Evolutionary conservation across 1,284 basidiomycete species (phyloP).

Genomic region (Sporisorium scitamineum): DNA sequence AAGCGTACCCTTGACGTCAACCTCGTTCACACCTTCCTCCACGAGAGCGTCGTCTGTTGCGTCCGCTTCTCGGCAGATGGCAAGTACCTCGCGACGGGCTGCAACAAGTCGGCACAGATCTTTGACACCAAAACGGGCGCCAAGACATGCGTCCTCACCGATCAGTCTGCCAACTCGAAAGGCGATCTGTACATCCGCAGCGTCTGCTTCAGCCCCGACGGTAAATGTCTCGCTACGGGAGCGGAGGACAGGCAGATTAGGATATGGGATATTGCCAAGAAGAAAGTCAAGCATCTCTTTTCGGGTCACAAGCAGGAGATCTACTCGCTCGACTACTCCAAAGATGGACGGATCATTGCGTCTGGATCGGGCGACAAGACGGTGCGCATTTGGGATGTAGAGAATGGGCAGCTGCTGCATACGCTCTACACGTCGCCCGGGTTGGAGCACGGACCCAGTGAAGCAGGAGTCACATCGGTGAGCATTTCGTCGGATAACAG

Average conservation of each 20-base stretch:
- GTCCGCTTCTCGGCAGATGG: conserved; percentile 90
- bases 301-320: conserved; percentile 90
- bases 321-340: conserved; percentile 85
- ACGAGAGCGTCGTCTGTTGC: conserved; percentile 92
- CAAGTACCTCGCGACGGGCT: conserved; percentile 87
- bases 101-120: conserved; percentile 89
- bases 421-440: conserved; percentile 67
- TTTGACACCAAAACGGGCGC: conserved; percentile 86
- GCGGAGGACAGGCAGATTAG: conserved; percentile 68
- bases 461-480: conserved; percentile 80
- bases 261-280: conserved; percentile 82
- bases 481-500: conserved; percentile 84
- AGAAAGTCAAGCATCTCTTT: conserved; percentile 75
- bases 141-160: conserved; percentile 77
- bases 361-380: conserved; percentile 90
- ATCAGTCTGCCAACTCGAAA: conserved; percentile 70
- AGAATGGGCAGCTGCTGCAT: conserved; percentile 72
- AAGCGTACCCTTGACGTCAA: conserved; percentile 87
- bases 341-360: conserved; percentile 84
- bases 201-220: conserved; percentile 67
- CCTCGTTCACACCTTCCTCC: conserved; percentile 88
- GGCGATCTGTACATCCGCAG: conserved; percentile 68
- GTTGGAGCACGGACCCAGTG: conserved; percentile 73
- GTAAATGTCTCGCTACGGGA: conserved; percentile 66
- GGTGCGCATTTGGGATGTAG: conserved; percentile 88